Evolutionary conservation across 208 protist species (phyloP).

Genomic region (Acanthamoeba lenticulata): DNA sequence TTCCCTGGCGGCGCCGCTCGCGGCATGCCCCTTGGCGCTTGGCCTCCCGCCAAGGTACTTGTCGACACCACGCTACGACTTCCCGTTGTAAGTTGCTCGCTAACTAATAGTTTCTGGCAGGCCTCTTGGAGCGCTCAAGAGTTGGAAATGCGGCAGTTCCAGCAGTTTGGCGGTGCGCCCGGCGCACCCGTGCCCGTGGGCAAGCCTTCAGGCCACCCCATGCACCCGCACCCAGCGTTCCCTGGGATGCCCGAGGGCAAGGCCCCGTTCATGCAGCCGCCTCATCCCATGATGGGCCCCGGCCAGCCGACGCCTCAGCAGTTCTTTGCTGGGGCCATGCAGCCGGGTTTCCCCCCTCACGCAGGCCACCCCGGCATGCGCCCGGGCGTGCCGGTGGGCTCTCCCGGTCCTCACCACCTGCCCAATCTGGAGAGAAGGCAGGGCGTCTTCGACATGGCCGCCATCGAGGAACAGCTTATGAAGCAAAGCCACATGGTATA

Average conservation of each 20-base stretch:
- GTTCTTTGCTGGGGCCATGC: slow-evolving; percentile 22
- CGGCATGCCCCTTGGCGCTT: not conserved
- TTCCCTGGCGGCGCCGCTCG: not conserved
- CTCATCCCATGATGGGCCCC: not conserved
- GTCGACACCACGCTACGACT: not conserved
- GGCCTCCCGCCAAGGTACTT: not conserved
- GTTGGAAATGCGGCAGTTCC: slow-evolving; percentile 37
- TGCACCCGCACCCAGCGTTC: not conserved
- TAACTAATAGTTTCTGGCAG: not conserved
- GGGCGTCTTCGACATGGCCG: slow-evolving; percentile 54
- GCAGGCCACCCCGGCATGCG: not conserved
- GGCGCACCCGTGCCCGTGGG: not conserved
- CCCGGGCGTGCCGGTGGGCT: not conserved
- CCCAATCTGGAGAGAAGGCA: not conserved
- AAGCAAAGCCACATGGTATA: slow-evolving; percentile 41
- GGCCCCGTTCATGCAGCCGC: not conserved
- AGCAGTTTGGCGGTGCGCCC: slow-evolving; percentile 6
- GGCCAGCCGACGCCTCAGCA: slow-evolving; percentile 9
- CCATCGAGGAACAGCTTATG: slow-evolving; percentile 39
- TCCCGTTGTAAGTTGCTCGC: not conserved
- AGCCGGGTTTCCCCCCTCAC: not conserved
- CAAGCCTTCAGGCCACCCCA: not conserved
- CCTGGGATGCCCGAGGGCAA: not conserved
- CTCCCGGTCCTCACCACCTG: not conserved
- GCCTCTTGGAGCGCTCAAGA: not conserved